Percentiles rank a stretch among this genome's conserved stretches.
Evolutionary conservation across 495 filamentous ascomycete genomes (phyloP).

Genomic region (Hyaloscypha hepaticicola): DNA sequence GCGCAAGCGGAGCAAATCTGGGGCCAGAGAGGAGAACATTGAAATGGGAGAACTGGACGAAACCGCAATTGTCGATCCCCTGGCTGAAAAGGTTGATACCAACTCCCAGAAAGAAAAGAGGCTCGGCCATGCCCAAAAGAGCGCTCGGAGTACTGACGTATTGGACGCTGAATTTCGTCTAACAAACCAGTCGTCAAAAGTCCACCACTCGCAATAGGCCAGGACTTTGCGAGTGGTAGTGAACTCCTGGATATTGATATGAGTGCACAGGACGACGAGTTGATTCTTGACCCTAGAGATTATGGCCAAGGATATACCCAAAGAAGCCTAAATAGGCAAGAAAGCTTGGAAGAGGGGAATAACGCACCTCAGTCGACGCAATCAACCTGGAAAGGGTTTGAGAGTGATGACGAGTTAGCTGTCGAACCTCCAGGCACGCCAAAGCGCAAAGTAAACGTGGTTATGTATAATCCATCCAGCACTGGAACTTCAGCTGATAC

Average conservation of each 20-base stretch:
- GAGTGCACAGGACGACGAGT: background rate
- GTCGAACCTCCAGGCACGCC: background rate
- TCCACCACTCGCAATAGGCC: conserved; percentile 36
- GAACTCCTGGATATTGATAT: conserved; percentile 28
- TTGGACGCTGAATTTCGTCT: conserved; percentile 1
- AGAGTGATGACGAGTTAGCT: background rate
- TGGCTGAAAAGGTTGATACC: conserved; percentile 17
- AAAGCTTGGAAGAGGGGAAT: background rate
- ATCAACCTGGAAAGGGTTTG: background rate
- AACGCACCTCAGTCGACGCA: background rate
- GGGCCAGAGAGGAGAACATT: background rate
- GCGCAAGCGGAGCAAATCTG: background rate
- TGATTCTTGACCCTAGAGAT: background rate
- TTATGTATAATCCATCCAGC: conserved; percentile 18
- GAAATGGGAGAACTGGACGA: background rate
- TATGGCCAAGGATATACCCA: background rate
- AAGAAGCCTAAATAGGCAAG: background rate
- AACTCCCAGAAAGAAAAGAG: conserved; percentile 11
- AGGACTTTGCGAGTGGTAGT: conserved; percentile 39
- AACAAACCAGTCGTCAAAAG: conserved; percentile 31
- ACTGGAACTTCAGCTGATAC: background rate
- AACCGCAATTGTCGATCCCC: background rate
- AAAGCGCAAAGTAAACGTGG: background rate
- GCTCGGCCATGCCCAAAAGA: background rate
- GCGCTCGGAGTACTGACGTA: background rate